Conservation (phyloP, 768 basidiomycete species). For the Podaxis sp. region DNA sequence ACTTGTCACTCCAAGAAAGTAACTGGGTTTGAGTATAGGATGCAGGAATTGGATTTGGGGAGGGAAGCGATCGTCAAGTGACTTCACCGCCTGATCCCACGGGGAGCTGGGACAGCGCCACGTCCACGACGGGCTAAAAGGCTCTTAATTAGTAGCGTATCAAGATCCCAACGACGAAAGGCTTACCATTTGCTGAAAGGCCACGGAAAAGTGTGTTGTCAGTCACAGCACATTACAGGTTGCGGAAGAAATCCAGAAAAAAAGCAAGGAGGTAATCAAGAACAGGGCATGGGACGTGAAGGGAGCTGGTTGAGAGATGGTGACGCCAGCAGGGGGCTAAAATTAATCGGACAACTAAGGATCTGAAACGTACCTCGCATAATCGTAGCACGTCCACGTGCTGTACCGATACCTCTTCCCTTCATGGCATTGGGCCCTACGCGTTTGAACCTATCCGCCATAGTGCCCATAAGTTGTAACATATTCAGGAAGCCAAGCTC, state of each 20-base stretch:
- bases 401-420: conserved; percentile 98
- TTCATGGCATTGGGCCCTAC: conserved; percentile 98
- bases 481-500: neutral
- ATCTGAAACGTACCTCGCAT: conserved; percentile 75
- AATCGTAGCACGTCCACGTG: conserved; percentile 96
- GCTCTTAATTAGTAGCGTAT: neutral
- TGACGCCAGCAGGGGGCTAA: neutral
- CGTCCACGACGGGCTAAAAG: conserved; percentile 79
- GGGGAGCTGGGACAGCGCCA: conserved; percentile 64
- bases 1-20: neutral
- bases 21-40: neutral
- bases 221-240: neutral
- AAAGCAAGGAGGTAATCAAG: neutral
- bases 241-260: neutral
- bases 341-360: neutral
- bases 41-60: neutral
- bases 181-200: conserved; percentile 68
- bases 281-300: neutral
- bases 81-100: conserved; percentile 77
- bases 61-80: neutral
- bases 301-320: neutral
- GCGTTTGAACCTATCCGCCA: conserved; percentile 84
- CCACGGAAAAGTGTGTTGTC: neutral
- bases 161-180: neutral
- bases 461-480: neutral